Percentiles rank a stretch among this genome's conserved stretches.
These are phyloP conservation scores for Tricholoma furcatifolium DNA, from an alignment of 768 basidiomycete genomes.

Conservation along the genomic window DNA sequence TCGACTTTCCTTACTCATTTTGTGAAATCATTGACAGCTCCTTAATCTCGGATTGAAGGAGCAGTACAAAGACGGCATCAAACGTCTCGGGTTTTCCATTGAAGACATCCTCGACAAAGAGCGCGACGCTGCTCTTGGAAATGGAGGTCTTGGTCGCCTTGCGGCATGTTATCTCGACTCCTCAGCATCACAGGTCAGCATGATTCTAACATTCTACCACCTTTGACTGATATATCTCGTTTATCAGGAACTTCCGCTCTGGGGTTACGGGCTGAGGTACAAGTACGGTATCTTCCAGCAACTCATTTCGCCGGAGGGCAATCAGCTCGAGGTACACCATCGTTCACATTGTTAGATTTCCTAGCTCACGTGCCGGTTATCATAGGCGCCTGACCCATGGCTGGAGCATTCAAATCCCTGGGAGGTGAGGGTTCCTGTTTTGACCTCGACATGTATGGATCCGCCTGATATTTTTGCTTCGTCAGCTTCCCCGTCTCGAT, in stretches of 20 bases:
- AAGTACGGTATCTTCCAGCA: conserved; percentile 97
- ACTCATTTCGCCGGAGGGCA: conserved; percentile 80
- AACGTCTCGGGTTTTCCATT: conserved; percentile 84
- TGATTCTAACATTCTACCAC: conserved; percentile 60
- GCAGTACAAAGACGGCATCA: conserved; percentile 63
- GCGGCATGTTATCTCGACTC: conserved; percentile 98
- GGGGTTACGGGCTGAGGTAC: conserved; percentile 94
- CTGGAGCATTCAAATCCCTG: conserved; percentile 84
- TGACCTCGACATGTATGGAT: background rate
- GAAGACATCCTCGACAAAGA: conserved; percentile 88
- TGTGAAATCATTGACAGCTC: conserved; percentile 43
- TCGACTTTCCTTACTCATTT: conserved; percentile 28
- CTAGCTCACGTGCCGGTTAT: conserved; percentile 1
- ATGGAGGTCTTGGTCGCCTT: conserved; percentile 92
- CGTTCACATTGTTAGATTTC: background rate
- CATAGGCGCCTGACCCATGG: conserved; percentile 89
- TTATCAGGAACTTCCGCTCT: conserved; percentile 75
- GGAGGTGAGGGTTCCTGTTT: conserved; percentile 45
- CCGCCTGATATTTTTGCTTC: background rate
- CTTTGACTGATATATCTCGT: conserved; percentile 24
- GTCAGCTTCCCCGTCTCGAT: conserved; percentile 71
- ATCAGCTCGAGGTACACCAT: conserved; percentile 64
- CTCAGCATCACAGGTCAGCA: conserved; percentile 77
- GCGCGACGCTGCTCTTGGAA: conserved; percentile 92
- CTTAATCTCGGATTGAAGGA: conserved; percentile 88